Evolutionary conservation across 1,284 basidiomycete genomes (phyloP), one percentile per base, ranked within the genome.

Genomic region (Cystobasidiaceae sp.): DNA sequence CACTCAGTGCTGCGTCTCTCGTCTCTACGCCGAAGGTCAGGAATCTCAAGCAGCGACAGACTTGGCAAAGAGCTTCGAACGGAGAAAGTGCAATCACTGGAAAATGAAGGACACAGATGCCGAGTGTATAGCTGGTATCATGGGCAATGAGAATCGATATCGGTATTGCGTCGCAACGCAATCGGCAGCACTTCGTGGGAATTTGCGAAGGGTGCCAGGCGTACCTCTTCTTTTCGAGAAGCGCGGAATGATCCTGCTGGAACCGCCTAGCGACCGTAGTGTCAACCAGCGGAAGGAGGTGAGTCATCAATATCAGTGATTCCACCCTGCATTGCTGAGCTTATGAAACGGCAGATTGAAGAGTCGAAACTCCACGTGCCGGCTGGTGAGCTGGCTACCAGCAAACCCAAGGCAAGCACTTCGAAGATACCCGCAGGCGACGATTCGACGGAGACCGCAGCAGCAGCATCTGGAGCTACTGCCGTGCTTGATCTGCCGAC

Each of bases 1-100:
- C 76, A 94, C 93, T 0, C 93, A 96, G 76, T 97, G 93, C 75
- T 92, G 87, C 74, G 89, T 97, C 57, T 86, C 92, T 70, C 88
- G 90, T 73, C 81, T 97, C 1, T 97, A 96, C 77, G 81, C 88
- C 1, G 82, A 86, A 66, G 90, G 89, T 17, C 83, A 82, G 66
- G 75, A 81, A 3, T 81, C 82, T 32, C 90, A 94, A 73, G 77
- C 81, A 0, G 84, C 85, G 0, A 86, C 91, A 0, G 87, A 94
- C 74, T 81, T 96, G 45, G 93, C 94, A 1, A 97, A 97, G 78
- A 83, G 80, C 0, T 96, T 93, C 73, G 94, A 97, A 78, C 82
- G 94, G 57, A 78, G 94, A 68, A 90, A 89, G 78, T 98, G 94
- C 76, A 97, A 97, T 75, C 94, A 98, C 75, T 82, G 86, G 68